phyloP scores from a whole-genome alignment of 306 rosid species.

The Fagus crenata region DNA sequence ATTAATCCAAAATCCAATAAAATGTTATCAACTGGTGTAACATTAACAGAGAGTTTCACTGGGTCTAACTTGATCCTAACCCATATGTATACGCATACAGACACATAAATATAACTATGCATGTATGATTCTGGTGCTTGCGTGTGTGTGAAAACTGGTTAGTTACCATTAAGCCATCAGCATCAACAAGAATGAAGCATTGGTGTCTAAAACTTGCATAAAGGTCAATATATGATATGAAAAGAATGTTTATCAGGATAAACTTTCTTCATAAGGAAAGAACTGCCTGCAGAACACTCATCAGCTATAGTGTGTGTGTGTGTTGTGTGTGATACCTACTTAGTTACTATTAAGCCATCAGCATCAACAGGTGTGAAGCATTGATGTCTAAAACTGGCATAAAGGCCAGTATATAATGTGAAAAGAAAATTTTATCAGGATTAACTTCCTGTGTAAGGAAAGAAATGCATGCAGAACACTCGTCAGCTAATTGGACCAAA shows the following conservation, averaged over 20 bases:
- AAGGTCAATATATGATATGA: background rate
- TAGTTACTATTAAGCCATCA: background rate
- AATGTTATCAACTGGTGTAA: too few relatives aligned
- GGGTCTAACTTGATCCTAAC: too few relatives aligned
- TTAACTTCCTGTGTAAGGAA: slow-evolving; percentile 5
- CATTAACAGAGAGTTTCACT: too few relatives aligned
- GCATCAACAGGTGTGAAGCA: background rate
- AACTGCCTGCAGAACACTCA: slow-evolving; percentile 23
- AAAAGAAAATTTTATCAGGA: background rate
- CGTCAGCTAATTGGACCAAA: slow-evolving; percentile 18
- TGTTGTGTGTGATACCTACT: background rate
- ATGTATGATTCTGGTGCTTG: too few relatives aligned
- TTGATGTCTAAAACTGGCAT: background rate
- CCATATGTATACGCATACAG: too few relatives aligned
- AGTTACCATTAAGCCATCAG: background rate
- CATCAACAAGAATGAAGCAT: background rate
- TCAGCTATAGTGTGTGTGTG: background rate
- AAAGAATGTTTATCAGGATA: background rate
- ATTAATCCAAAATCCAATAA: too few relatives aligned
- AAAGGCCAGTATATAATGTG: background rate
- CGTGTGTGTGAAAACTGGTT: background rate
- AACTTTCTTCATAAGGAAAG: slow-evolving; percentile 18
- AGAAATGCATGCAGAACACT: slow-evolving; percentile 25
- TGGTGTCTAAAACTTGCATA: background rate
- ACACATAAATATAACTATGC: too few relatives aligned